Percentiles rank a stretch among this genome's conserved stretches.
Evolutionary conservation across 768 basidiomycete species (phyloP).

Genomic region (Leccinum barrowsii): DNA sequence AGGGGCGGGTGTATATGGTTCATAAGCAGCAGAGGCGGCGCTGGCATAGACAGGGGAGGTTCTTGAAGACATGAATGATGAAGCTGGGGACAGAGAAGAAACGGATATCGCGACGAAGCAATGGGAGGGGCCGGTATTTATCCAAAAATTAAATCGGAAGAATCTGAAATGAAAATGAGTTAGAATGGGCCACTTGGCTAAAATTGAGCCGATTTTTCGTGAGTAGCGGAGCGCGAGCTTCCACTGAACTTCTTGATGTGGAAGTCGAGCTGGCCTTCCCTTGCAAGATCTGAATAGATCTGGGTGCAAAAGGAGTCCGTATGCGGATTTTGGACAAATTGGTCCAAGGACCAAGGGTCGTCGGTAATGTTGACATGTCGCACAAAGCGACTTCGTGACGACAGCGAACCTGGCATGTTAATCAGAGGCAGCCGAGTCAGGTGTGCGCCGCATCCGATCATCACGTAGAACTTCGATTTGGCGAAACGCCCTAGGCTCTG

Average conservation of each 20-base stretch:
- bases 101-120: slow-evolving; percentile 1
- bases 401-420: not conserved
- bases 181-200: slow-evolving; percentile 25
- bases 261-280: slow-evolving; percentile 13
- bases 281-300: slow-evolving; percentile 20
- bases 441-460: not conserved
- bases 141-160: slow-evolving; percentile 12
- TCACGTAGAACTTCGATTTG: not conserved
- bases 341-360: slow-evolving; percentile 4
- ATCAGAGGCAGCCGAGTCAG: not conserved
- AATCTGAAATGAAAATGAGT: slow-evolving; percentile 11
- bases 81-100: slow-evolving; percentile 1
- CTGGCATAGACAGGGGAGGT: slow-evolving; percentile 25
- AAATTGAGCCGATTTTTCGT: slow-evolving; percentile 27
- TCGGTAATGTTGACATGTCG: not conserved
- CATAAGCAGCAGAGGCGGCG: slow-evolving; percentile 27
- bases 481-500: not conserved
- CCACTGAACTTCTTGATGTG: slow-evolving; percentile 26
- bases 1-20: slow-evolving; percentile 20
- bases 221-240: slow-evolving; percentile 22
- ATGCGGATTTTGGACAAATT: slow-evolving; percentile 2
- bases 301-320: slow-evolving; percentile 12
- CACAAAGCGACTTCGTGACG: not conserved
- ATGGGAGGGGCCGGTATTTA: slow-evolving; percentile 27
- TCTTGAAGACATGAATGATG: slow-evolving; percentile 25